phyloP scores from a whole-genome alignment of 495 filamentous ascomycete species.

The Parathielavia hyrcaniae region DNA sequence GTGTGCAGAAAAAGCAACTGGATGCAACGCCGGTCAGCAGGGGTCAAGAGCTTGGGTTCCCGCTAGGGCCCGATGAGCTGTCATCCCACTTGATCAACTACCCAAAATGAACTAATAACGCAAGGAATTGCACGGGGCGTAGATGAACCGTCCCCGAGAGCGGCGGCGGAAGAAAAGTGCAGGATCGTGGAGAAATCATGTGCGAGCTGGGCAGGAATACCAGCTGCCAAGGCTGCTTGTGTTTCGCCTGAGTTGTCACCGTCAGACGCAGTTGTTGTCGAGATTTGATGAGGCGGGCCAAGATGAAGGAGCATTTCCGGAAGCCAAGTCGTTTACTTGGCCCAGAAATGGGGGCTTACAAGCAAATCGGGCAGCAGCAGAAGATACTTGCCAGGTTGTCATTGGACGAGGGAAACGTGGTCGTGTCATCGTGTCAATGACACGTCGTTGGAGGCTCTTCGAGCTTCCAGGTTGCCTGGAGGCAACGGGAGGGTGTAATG shows the following conservation, averaged over 20 bases:
- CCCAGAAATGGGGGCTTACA: neutral
- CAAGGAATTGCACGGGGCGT: neutral
- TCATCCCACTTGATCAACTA: slow-evolving; percentile 15
- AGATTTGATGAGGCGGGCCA: slow-evolving; percentile 9
- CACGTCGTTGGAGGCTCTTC: neutral
- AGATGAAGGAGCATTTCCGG: neutral
- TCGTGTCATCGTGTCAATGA: slow-evolving; percentile 1
- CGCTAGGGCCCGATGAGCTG: slow-evolving; percentile 17
- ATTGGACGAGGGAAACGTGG: slow-evolving; percentile 6
- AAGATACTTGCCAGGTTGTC: slow-evolving; percentile 3
- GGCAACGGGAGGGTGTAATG: neutral
- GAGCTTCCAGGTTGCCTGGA: neutral
- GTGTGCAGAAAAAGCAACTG: slow-evolving; percentile 6
- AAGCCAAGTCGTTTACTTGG: slow-evolving; percentile 9
- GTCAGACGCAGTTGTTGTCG: slow-evolving; percentile 5
- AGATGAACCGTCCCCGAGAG: slow-evolving; percentile 9
- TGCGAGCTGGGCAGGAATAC: slow-evolving; percentile 17
- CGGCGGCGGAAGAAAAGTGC: neutral
- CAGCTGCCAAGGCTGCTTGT: slow-evolving; percentile 13
- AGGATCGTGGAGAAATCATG: neutral
- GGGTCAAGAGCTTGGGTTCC: neutral
- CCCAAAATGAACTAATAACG: slow-evolving; percentile 18
- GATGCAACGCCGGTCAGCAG: neutral
- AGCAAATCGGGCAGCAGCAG: slow-evolving; percentile 10
- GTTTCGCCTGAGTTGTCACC: slow-evolving; percentile 18